Base-by-base conservation (phyloP, 345 rosid genomes). In the Salix dunnii region DNA sequence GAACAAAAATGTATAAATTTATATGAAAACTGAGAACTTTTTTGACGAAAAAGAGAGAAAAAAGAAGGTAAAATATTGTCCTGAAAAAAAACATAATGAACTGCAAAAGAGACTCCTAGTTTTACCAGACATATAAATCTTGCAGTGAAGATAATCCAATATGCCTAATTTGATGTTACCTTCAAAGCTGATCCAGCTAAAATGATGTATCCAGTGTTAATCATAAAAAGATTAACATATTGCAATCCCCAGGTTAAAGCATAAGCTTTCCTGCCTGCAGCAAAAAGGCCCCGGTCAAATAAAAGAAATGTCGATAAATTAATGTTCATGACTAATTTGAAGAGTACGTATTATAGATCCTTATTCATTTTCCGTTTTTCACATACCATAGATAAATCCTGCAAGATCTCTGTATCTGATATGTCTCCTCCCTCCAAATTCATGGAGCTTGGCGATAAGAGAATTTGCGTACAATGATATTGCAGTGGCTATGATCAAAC, bases 391-490 rank as follows among this genome's bases (percentile, higher is more conserved):
- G 28, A 93, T 74, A 77, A 80, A 84, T 43, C 94, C 96, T 17
- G 97, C 98, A 7, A 96, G 94, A 81, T 96, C 98, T 84, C 98
- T 88, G 74, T 93, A 93, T 70, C 99, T 85, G 82, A 93, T 96
- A 79, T 92, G 99, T 86, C 98, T 89, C 85, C 71, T 96, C 68
- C 96, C 98, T 58, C 91, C 97, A 75, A 84, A 79, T 81, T 93
- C 94, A 78, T 96, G 97, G 72, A 96, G 93, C 83, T 90, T 87
- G 46, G 97, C 98, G 55, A 96, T 68, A 62, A 96, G 98, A 77
- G 83, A 33, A 77, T 92, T 93, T 25, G 99, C 97, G 67, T 92
- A 80, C 49, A 93, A 84, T 14, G 99, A 96, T 35, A 96, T 70
- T 17, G 81, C 82, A 60, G 98, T 88, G 43, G 98, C 97, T 2